Base-by-base conservation (phyloP, 495 filamentous ascomycete species). In the Xeromyces bisporus region DNA sequence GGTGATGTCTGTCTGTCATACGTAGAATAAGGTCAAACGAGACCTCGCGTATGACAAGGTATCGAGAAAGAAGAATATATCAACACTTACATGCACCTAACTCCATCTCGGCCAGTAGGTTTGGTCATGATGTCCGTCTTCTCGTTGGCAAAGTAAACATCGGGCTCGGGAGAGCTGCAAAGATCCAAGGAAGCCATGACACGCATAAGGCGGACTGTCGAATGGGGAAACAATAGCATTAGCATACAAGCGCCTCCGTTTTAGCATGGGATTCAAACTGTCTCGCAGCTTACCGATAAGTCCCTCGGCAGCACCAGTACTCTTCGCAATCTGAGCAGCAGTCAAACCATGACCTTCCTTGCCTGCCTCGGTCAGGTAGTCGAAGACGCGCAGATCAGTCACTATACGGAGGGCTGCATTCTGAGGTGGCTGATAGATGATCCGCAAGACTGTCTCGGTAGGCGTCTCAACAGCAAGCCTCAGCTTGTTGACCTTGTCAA, bases 201-300 rank as follows among this genome's bases (percentile, higher is more conserved):
- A 6, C 56, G 51, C 56, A 60, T 60, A 13, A 60, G 28, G 7
- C 56, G 56, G 3, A 54, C 56, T 60, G 15, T 29, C 25, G 8
- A 24, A 20, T 15, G 12, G 15, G 9, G 9, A n/a, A n/a, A n/a
- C n/a, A n/a, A n/a, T n/a, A n/a, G n/a, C n/a, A 23, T 17, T n/a
- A 13, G 11, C 21, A 20, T 23, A 10, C 7, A 7, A n/a, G n/a
- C n/a, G n/a, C n/a, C n/a, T n/a, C n/a, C n/a, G n/a, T n/a, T n/a
- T n/a, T n/a, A n/a, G n/a, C n/a, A n/a, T n/a, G 9, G 5, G 9
- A 21, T 3, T 11, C 2, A 18, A 10, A 37, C 17, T 9, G 10
- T 26, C 28, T 3, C 14, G 9, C 10, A 24, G 21, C 35, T 6
- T 43, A 56, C 55, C 47, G 17, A 59, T 49, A 16, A 59, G 32